Evolutionary conservation across 306 rosid genomes (phyloP), one percentile per base, ranked within the genome.

Genomic region (Mucuna pruriens): DNA sequence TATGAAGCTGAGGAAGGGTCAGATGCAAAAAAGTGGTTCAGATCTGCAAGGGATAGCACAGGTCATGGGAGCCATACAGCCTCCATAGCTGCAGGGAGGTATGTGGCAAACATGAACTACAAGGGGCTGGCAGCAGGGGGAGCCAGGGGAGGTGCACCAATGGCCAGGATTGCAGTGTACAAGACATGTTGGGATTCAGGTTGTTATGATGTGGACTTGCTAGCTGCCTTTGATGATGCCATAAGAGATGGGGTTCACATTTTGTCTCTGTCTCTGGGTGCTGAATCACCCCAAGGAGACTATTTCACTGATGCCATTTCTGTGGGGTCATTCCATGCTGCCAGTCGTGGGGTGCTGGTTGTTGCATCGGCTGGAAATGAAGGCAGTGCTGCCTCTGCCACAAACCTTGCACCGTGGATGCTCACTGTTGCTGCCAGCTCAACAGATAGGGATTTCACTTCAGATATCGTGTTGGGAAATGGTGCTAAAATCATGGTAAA

Each of bases 21-120:
- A 54, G 81, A 73, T 1, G 74, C 71, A 77, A 82, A 76, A 74
- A 75, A 83, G 25, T 79, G 90, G n/a, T 93, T 88, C 84, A 93
- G 64, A 55, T 93, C 97, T 16, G 88, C 97, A 22, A 86, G 97
- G 88, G 97, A 93, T 68, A 91, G 95, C 88, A 71, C 88, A 0
- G 97, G 97, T 12, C 97, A 93, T 80, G 97, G 97, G 8, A 93
- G 95, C 90, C 97, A 93, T 68, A 91, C 95, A 52, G 84, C 94
- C 3, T 93, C 97, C 4, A 93, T 87, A 65, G 94, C 97, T n/a
- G 85, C 94, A 0, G 97, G 97, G 20, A 86, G 97, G 26, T 89
- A 84, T 52, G 96, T 93, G 83, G 38, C 86, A 80, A 87, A 91
- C 89, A 91, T 93, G 97, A 91, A 89, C 29, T 93, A 93, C 25